Base-by-base conservation (phyloP, 331 rosid genomes). In the Dryas integrifolia region DNA sequence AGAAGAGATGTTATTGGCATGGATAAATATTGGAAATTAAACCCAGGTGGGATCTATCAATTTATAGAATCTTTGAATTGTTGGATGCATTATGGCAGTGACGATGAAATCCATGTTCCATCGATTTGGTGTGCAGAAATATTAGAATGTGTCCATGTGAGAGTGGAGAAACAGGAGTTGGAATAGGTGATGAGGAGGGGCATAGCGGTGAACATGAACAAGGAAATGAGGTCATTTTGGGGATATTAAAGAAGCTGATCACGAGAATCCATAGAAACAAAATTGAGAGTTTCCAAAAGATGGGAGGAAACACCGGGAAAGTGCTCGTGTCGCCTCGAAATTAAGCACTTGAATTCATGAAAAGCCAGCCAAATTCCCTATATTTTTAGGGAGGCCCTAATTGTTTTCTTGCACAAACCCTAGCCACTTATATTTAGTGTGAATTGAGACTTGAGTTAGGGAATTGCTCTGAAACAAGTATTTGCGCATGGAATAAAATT, bases 271-370 rank as follows among this genome's bases (percentile, higher is more conserved):
- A 85, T 80, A 73, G 84, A 77, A 70, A 82, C 18, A 76, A 75
- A 48, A 9, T 78, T 79, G 86, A 69, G 84, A 72, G 77, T 76
- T 92, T 86, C 90, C 78, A 88, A 73, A 82, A 70, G 81, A 73
- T 87, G 88, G 96, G 96, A 87, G 96, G 86, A 86, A 93, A 85
- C 90, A 86, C 96, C 88, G 96, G 98, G 90, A 88, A 87, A 93
- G 92, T 91, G 92, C 86, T 88, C 94, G 90, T 91, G 97, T 91
- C 96, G 89, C 92, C 96, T 93, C 96, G 96, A 89, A 81, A 87
- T 76, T 79, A 86, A 85, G 80, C 87, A 77, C 81, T 62, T 63
- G 44, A 66, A 87, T 6, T 30, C 35, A 44, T 44, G 48, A 58
- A 72, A 82, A 83, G 83, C 35, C 35, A 30, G 82, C 76, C 63